Evolutionary conservation across 2,329 filamentous ascomycete genomes (phyloP).

Genomic region (Leptographium flavum): DNA sequence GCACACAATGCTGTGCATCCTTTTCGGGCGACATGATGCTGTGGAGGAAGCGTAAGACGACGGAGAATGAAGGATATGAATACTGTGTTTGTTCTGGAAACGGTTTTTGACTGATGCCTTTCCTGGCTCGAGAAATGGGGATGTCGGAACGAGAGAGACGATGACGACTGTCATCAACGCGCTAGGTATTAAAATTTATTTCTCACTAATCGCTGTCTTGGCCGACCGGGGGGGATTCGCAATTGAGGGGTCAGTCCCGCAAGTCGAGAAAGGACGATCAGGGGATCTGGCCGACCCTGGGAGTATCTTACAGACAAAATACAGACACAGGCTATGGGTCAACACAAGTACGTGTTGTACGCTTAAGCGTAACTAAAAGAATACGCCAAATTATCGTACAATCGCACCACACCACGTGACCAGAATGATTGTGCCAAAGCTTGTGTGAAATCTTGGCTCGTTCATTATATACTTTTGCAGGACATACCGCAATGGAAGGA

Average conservation of each 20-base stretch:
- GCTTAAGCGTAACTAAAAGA: no score
- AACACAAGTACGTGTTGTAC: no score
- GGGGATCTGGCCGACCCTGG: no score
- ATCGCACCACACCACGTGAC: no score
- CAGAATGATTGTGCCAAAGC: no score
- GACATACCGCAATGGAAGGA: conserved; percentile 11
- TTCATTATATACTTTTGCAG: neutral
- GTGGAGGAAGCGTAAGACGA: neutral
- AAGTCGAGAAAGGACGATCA: neutral
- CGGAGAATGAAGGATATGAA: neutral
- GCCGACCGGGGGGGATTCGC: neutral
- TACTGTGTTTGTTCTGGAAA: neutral
- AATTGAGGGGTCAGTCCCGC: neutral
- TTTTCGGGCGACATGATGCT: neutral
- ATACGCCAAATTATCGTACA: no score
- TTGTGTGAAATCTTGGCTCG: no score
- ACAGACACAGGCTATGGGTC: no score
- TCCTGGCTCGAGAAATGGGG: neutral
- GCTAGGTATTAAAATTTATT: neutral
- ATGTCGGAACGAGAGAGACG: neutral
- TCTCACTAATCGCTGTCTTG: neutral
- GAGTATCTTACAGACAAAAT: no score
- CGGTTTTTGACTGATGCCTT: no score
- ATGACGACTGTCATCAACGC: neutral
- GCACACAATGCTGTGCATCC: neutral